These are phyloP conservation scores for Trifolium subterraneum DNA, from an alignment of 306 rosid species.

Conservation along the genomic window DNA sequence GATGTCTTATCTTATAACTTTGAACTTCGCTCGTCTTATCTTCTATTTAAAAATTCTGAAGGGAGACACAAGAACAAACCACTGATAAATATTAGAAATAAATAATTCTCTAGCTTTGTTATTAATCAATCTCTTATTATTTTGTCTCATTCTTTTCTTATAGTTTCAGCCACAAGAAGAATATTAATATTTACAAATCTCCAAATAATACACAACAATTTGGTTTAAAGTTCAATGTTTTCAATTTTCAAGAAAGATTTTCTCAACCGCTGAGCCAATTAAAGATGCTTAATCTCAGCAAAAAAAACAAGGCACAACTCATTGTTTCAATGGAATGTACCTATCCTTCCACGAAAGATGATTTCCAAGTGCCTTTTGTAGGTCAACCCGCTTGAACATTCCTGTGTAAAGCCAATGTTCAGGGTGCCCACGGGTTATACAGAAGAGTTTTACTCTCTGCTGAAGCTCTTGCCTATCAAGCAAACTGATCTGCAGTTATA, in stretches of 20 bases:
- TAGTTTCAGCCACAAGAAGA: slow-evolving; percentile 19
- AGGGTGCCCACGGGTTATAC: slow-evolving; percentile 64
- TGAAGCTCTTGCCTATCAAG: slow-evolving; percentile 96
- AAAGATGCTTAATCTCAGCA: slow-evolving; percentile 19
- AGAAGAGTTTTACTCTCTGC: slow-evolving; percentile 71
- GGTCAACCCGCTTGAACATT: slow-evolving; percentile 71
- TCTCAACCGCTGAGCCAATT: slow-evolving; percentile 17
- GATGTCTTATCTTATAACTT: slow-evolving; percentile 1
- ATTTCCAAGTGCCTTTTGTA: slow-evolving; percentile 94
- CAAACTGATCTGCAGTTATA: slow-evolving; percentile 74
- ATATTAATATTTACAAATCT: slow-evolving; percentile 12
- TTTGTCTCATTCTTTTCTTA: slow-evolving; percentile 13
- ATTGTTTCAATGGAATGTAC: slow-evolving; percentile 49
- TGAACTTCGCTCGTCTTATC: slow-evolving; percentile 10
- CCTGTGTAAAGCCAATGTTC: slow-evolving; percentile 89
- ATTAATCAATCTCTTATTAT: slow-evolving; percentile 15
- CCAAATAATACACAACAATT: slow-evolving; percentile 21
- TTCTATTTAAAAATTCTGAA: background rate
- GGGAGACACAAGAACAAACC: slow-evolving; percentile 28
- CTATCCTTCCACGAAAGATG: slow-evolving; percentile 97
- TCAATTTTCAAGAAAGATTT: background rate
- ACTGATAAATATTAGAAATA: background rate
- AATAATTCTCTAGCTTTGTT: background rate
- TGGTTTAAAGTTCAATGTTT: slow-evolving; percentile 34
- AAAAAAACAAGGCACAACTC: slow-evolving; percentile 10